Conservation (phyloP, 2,329 filamentous ascomycete genomes). For the Simplicillium sp. region DNA sequence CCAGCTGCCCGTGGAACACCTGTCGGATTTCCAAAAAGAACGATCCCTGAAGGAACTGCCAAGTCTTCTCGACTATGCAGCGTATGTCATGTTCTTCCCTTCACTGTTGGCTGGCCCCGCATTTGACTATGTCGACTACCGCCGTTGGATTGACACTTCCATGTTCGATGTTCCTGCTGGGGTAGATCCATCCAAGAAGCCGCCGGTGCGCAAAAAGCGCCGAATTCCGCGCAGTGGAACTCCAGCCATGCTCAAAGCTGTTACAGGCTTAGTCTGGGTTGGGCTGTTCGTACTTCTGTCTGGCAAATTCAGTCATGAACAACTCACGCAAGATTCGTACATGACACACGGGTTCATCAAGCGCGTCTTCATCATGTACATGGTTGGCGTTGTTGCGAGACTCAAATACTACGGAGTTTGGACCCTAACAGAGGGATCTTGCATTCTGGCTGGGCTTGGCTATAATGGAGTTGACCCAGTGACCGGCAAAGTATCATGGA, state of each 20-base stretch:
- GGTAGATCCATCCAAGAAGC: slow-evolving; percentile 75
- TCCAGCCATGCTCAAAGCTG: slow-evolving; percentile 70
- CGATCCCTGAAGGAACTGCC: slow-evolving; percentile 70
- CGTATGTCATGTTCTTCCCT: slow-evolving; percentile 93
- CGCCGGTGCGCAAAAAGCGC: slow-evolving; percentile 79
- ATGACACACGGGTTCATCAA: slow-evolving; percentile 58
- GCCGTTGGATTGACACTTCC: slow-evolving; percentile 81
- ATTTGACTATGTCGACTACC: slow-evolving; percentile 92
- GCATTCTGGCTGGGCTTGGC: slow-evolving; percentile 85
- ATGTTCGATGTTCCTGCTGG: slow-evolving; percentile 85
- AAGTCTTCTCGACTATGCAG: slow-evolving; percentile 67
- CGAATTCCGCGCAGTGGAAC: slow-evolving; percentile 86
- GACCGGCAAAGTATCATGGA: slow-evolving; percentile 78
- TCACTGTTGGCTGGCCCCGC: slow-evolving; percentile 81
- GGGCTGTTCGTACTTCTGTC: slow-evolving; percentile 66
- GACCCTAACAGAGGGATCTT: slow-evolving; percentile 86
- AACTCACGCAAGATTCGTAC: slow-evolving; percentile 58
- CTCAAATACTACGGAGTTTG: slow-evolving; percentile 97
- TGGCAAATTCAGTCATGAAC: slow-evolving; percentile 52
- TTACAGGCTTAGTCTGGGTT: slow-evolving; percentile 70
- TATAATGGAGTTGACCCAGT: slow-evolving; percentile 86
- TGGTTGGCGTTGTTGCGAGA: slow-evolving; percentile 72
- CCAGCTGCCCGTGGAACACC: slow-evolving; percentile 62
- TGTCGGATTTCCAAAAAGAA: slow-evolving; percentile 83
- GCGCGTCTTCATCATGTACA: slow-evolving; percentile 71